phyloP scores from a whole-genome alignment of 371 early-diverging fungal species.

The Mortierella sp. region DNA sequence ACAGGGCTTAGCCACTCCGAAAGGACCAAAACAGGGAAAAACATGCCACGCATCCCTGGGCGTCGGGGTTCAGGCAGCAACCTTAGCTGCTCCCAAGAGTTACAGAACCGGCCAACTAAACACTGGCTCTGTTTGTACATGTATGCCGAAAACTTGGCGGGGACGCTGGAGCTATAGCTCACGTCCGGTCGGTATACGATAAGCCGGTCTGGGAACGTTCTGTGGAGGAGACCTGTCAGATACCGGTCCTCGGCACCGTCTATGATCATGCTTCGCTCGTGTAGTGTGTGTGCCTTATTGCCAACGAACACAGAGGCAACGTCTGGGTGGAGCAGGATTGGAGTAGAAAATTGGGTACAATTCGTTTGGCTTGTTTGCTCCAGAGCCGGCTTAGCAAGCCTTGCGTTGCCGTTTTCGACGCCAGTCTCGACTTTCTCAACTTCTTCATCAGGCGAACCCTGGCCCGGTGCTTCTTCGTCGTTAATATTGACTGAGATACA shows the following conservation, averaged over 20 bases:
- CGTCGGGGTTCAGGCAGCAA: conserved; percentile 78
- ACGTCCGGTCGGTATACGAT: conserved; percentile 95
- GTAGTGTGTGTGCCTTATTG: conserved; percentile 92
- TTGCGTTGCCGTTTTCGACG: not conserved
- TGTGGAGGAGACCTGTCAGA: conserved; percentile 97
- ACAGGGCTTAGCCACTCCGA: conserved; percentile 95
- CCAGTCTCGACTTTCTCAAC: not conserved
- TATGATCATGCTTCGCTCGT: conserved; percentile 97
- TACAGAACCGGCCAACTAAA: conserved; percentile 74
- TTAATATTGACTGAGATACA: conserved; percentile 11
- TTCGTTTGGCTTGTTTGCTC: not conserved
- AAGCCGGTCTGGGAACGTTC: conserved; percentile 91
- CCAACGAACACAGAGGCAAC: conserved; percentile 92
- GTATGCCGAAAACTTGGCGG: conserved; percentile 80
- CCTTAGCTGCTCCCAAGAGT: conserved; percentile 28
- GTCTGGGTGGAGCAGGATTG: conserved; percentile 88
- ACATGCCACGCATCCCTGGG: conserved; percentile 96
- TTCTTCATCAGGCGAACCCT: not conserved
- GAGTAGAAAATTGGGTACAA: conserved; percentile 62
- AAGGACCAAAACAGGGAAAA: conserved; percentile 96
- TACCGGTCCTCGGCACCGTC: conserved; percentile 97
- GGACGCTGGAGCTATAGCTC: conserved; percentile 89
- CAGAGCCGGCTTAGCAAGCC: too few species aligned
- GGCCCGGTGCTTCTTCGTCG: conserved; percentile 7
- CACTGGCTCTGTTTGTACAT: conserved; percentile 93